These are phyloP conservation scores for Sporothrix euskadiensis DNA, from an alignment of 2,329 filamentous ascomycete genomes.

Conservation along the genomic window DNA sequence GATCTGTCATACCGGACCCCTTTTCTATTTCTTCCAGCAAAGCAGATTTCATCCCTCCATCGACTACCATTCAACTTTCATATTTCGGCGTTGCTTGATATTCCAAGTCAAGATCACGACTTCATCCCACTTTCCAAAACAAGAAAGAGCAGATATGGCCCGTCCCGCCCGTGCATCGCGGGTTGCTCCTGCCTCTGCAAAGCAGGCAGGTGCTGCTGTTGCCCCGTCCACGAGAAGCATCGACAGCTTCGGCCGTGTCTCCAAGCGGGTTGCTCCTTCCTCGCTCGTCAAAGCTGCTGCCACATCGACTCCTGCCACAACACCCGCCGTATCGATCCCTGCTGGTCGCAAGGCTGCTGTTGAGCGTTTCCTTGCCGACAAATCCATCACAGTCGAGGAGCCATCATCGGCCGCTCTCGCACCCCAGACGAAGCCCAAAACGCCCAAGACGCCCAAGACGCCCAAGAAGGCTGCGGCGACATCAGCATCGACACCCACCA, in stretches of 20 bases:
- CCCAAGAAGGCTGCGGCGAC: slow-evolving; percentile 12
- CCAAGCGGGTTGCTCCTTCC: slow-evolving; percentile 33
- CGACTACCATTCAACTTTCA: neutral
- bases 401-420: slow-evolving; percentile 35
- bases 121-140: neutral
- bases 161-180: slow-evolving; percentile 29
- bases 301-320: slow-evolving; percentile 33
- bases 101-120: neutral
- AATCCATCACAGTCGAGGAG: neutral
- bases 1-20: neutral
- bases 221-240: slow-evolving; percentile 28
- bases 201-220: slow-evolving; percentile 13
- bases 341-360: slow-evolving; percentile 6
- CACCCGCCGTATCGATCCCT: neutral
- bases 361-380: slow-evolving; percentile 40
- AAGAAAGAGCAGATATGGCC: slow-evolving; percentile 24
- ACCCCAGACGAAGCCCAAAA: neutral
- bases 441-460: slow-evolving; percentile 21
- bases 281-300: slow-evolving; percentile 25
- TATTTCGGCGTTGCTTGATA: neutral
- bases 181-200: slow-evolving; percentile 27
- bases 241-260: slow-evolving; percentile 34
- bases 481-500: neutral
- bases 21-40: neutral
- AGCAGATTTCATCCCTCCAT: neutral